phyloP scores from a whole-genome alignment of 345 rosid genomes.

The Brassica napus region Da-Ae NC_063438.1:4868001-4868500 shows the following conservation, averaged over 20 bases:
- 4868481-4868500: slow-evolving; percentile 38
- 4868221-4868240: slow-evolving; percentile 68
- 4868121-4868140: slow-evolving; percentile 80
- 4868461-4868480: slow-evolving; percentile 36
- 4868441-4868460: slow-evolving; percentile 68
- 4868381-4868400: slow-evolving; percentile 57
- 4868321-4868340: slow-evolving; percentile 64
- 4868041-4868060: slow-evolving; percentile 71
- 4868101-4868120: slow-evolving; percentile 88
- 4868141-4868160: slow-evolving; percentile 58
- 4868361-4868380: slow-evolving; percentile 70
- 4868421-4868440: slow-evolving; percentile 72
- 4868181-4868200: slow-evolving; percentile 39
- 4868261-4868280: slow-evolving; percentile 37
- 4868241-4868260: slow-evolving; percentile 74
- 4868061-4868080: slow-evolving; percentile 69
- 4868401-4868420: slow-evolving; percentile 78
- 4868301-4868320: slow-evolving; percentile 72
- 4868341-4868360: slow-evolving; percentile 79
- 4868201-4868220: slow-evolving; percentile 42
- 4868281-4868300: slow-evolving; percentile 46
- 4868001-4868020: slow-evolving; percentile 52
- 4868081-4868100: slow-evolving; percentile 80
- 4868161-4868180: slow-evolving; percentile 40
- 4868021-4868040: slow-evolving; percentile 38